Evolutionary conservation across 2,329 filamentous ascomycete genomes (phyloP).

Genomic region (Didymella arachidicola): DNA sequence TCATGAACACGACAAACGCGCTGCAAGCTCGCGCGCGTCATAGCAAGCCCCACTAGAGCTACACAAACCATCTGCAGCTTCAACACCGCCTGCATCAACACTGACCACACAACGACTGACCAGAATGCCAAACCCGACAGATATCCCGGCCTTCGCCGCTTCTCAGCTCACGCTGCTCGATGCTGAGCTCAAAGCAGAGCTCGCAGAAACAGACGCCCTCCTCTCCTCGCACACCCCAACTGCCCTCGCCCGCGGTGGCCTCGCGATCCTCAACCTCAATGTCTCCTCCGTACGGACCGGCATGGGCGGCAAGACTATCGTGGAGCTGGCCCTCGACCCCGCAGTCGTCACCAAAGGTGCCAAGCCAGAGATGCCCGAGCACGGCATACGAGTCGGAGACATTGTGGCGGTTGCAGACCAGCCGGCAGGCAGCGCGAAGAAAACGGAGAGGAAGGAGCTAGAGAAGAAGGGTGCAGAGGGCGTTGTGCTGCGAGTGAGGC

Average conservation of each 20-base stretch:
- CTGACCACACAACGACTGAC: constrained; percentile 5
- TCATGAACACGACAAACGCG: not conserved
- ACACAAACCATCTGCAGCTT: constrained; percentile 9
- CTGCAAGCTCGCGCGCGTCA: constrained; percentile 11
- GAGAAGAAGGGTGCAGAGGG: constrained; percentile 73
- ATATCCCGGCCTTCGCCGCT: constrained; percentile 73
- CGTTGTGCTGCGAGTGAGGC: constrained; percentile 72
- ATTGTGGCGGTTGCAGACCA: constrained; percentile 80
- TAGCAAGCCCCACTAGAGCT: constrained; percentile 20
- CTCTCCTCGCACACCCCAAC: constrained; percentile 73
- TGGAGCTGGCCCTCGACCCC: constrained; percentile 80
- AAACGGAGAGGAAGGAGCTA: constrained; percentile 74
- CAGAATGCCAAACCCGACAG: constrained; percentile 48
- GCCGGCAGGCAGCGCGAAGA: constrained; percentile 73
- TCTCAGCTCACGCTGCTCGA: constrained; percentile 75
- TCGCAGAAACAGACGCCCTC: constrained; percentile 72
- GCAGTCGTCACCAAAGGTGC: constrained; percentile 63
- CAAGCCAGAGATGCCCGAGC: constrained; percentile 69
- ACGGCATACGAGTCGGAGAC: constrained; percentile 78
- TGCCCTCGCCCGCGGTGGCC: constrained; percentile 76
- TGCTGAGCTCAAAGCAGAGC: constrained; percentile 74
- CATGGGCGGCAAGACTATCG: constrained; percentile 85
- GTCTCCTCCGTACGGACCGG: constrained; percentile 83
- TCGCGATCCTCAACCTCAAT: constrained; percentile 78
- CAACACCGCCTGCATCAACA: constrained; percentile 1